Evolutionary conservation across 495 filamentous ascomycete genomes (phyloP).

Genomic region (Hyaloscypha bicolor): DNA sequence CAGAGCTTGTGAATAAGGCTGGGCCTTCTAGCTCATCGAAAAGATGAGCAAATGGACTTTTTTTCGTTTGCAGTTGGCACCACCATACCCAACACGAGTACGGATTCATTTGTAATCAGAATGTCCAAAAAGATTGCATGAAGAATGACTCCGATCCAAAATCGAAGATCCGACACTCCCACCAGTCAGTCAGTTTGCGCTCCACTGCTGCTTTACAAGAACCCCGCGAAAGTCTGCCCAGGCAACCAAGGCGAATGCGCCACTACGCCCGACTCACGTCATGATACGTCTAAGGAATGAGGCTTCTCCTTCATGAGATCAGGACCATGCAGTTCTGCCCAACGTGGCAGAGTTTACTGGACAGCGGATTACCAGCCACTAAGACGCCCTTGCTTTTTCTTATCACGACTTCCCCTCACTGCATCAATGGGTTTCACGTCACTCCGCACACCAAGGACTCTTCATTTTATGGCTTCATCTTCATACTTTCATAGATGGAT

Average conservation of each 20-base stretch:
- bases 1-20: no score
- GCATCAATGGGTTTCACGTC: background rate
- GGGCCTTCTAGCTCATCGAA: no score
- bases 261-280: constrained; percentile 2
- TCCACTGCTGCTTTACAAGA: constrained; percentile 12
- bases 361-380: background rate
- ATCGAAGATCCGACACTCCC: no score
- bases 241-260: background rate
- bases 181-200: background rate
- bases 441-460: background rate
- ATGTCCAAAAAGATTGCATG: background rate
- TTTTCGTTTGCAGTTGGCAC: no score
- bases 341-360: background rate
- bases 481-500: background rate
- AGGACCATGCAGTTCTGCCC: background rate
- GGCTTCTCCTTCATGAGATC: background rate
- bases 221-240: background rate
- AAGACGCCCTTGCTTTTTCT: background rate
- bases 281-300: constrained; percentile 8
- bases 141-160: no score
- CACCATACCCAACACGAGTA: background rate
- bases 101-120: background rate
- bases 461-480: background rate
- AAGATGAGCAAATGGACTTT: no score
- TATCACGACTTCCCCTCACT: constrained; percentile 6